Evolutionary conservation across 1,284 basidiomycete genomes (phyloP), one percentile per base, ranked within the genome.

Genomic region (Leccinum insolens): DNA sequence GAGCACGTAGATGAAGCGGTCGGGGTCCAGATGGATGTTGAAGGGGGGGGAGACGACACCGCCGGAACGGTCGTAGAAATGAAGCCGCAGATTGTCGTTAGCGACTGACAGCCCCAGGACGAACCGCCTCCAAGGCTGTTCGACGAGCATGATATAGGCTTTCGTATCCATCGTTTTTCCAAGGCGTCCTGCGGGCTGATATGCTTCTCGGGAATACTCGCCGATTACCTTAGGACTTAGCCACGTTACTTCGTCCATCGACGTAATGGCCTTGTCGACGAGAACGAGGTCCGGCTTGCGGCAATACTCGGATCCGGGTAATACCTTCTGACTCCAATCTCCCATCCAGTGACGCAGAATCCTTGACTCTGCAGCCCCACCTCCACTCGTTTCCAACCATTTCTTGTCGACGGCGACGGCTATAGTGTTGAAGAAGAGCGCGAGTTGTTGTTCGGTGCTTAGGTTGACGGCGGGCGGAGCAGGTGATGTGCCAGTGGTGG

Each of bases 121-220:
- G 14, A 65, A 65, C n/a, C 28, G 8, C 15, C 64, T 65, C 58
- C 64, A 64, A 31, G 55, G 63, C 14, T 64, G 39, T 59, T 64
- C 58, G 22, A 60, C n/a, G 34, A 65, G 34, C 4, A 9, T 60
- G 5, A 65, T 34, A 6, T 60, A 65, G 22, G 64, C 64, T 20
- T 65, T 65, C 17, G 8, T 46, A 8, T 65, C 64, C 64, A 59
- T 65, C 7, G 25, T 31, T 22, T 60, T 65, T 15, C 64, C 15
- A 8, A 60, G 58, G 41, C 17, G 11, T n/a, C 17, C 20, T 31
- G 64, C 64, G 34, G 64, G 64, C 57, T 60, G 64, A 12, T n/a
- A 60, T 3, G 15, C 4, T 60, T 60, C 64, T 20, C 49, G 34
- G 4, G 46, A 52, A 34, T 31, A 61, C n/a, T 61, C 31, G 7